Evolutionary conservation across 495 filamentous ascomycete genomes (phyloP), one percentile per base, ranked within the genome.

Genomic region (Neurospora hispaniola): DNA sequence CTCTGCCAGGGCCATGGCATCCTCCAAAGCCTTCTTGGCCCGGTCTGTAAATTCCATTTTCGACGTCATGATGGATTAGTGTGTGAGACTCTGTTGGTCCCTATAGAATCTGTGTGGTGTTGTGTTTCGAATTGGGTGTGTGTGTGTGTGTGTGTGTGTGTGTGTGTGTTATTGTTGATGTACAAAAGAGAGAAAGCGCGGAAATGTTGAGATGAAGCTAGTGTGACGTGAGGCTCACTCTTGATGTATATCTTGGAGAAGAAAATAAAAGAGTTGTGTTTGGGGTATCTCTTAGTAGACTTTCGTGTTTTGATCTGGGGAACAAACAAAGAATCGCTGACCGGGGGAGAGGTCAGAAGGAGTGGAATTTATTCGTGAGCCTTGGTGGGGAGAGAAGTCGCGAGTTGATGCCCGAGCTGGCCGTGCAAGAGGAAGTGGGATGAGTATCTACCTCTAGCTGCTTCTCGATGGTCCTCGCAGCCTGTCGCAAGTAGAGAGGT

Each of bases 31-130:
- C 84, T 94, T 91, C 80, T 93, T 90, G 70, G 92, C 96, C 82
- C 93, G 86, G 79, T 98, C 96, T 73, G 96, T 99, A 78, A 97
- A 96, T 77, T 96, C 90, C 89, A 92, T 91, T 42, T 85, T 83
- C 41, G 85, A 82, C 77, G 79, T 82, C 87, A 88, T 88, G 10
- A 69, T 84, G 79, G 69, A 48, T 75, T 68, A 23, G 20, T 35
- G 31, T 71, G 70, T 40, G 75, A 79, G 75, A 77, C 75, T 41
- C 39, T 74, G 74, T 79, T 74, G 69, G 35, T 42, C 38, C 11
- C 69, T 40, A 12, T 16, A 27, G 11, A 20, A 20, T 42, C 76
- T 73, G 71, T 69, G 40, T 71, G 27, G 70, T 23, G 43, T 23
- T 41, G 59, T 31, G 44, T 35, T 18, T 73, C 16, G 27, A 73